A percentile compares a stretch with the other conserved stretches of the same genome.
phyloP scores from a whole-genome alignment of 1,139 yeast species.

The Kodamaea suecica region DNA sequence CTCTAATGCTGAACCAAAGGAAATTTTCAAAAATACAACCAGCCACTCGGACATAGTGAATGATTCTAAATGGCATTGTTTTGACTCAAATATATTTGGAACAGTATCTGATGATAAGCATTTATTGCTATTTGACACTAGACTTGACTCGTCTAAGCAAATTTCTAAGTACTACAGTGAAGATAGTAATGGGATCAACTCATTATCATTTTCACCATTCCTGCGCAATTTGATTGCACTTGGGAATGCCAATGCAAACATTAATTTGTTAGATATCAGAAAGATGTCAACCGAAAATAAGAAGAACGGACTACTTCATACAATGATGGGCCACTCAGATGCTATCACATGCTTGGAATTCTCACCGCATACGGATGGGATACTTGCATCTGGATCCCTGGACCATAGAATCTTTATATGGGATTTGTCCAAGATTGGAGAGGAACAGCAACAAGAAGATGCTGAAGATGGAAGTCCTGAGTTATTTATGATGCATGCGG shows the following conservation, averaged over 20 bases:
- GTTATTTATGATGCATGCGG: slow-evolving; percentile 82
- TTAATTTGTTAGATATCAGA: slow-evolving; percentile 60
- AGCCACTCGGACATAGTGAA: slow-evolving; percentile 62
- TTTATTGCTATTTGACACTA: slow-evolving; percentile 42
- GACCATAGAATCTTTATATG: slow-evolving; percentile 72
- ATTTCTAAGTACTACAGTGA: slow-evolving; percentile 29
- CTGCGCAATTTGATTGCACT: slow-evolving; percentile 58
- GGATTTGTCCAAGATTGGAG: slow-evolving; percentile 72
- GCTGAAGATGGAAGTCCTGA: slow-evolving; percentile 83
- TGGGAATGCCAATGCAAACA: slow-evolving; percentile 68
- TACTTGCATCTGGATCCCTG: slow-evolving; percentile 68
- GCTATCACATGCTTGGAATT: slow-evolving; percentile 68
- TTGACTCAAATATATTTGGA: slow-evolving; percentile 52
- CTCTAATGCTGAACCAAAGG: slow-evolving; percentile 11
- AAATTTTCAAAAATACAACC: slow-evolving; percentile 21
- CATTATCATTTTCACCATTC: slow-evolving; percentile 63
- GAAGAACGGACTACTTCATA: slow-evolving; percentile 45
- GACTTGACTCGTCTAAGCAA: slow-evolving; percentile 24
- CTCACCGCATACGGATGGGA: slow-evolving; percentile 67
- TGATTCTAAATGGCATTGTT: slow-evolving; percentile 68
- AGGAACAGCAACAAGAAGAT: slow-evolving; percentile 77
- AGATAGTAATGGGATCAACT: slow-evolving; percentile 50
- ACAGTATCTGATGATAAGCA: slow-evolving; percentile 67
- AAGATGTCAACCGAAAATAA: slow-evolving; percentile 30
- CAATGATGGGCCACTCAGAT: slow-evolving; percentile 76